These are phyloP conservation scores for Eutrema salsugineum DNA, from an alignment of 441 rosid species.

Conservation along the genomic window DNA sequence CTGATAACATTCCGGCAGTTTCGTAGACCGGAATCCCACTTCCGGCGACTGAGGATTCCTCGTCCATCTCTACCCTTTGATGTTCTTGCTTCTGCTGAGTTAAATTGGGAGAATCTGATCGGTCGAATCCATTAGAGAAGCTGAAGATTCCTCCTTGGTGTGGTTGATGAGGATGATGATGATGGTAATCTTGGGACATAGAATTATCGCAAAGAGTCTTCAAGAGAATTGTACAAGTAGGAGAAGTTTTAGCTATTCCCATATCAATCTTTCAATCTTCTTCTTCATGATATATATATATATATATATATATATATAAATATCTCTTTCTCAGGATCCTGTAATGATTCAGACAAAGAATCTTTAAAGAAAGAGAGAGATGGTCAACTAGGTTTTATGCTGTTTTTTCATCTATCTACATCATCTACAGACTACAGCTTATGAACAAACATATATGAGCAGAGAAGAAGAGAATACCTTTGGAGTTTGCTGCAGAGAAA, in stretches of 20 bases:
- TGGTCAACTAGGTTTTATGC: slow-evolving; percentile 22
- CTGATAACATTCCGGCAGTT: slow-evolving; percentile 85
- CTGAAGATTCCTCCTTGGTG: slow-evolving; percentile 53
- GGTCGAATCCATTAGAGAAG: slow-evolving; percentile 77
- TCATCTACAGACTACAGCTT: slow-evolving; percentile 1
- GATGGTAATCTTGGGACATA: slow-evolving; percentile 73
- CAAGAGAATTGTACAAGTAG: slow-evolving; percentile 29
- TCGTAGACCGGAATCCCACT: slow-evolving; percentile 62
- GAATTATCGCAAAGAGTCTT: slow-evolving; percentile 44
- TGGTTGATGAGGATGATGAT: slow-evolving; percentile 40
- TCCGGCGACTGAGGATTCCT: slow-evolving; percentile 47
- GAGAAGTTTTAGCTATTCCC: slow-evolving; percentile 64
- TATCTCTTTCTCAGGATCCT: slow-evolving; percentile 9
- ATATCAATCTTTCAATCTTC: slow-evolving; percentile 48
- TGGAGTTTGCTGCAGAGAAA: slow-evolving; percentile 27
- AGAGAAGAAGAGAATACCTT: slow-evolving; percentile 26
- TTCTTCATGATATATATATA: slow-evolving; percentile 36
- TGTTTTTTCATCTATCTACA: neutral
- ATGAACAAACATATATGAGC: slow-evolving; percentile 4
- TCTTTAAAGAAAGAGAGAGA: slow-evolving; percentile 1
- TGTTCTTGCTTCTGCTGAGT: slow-evolving; percentile 47
- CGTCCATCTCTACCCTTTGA: slow-evolving; percentile 65
- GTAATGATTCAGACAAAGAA: slow-evolving; percentile 23
- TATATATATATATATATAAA: neutral
- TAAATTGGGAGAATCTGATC: slow-evolving; percentile 32